phyloP scores from a whole-genome alignment of 2,329 filamentous ascomycete species.

The Penicillium sp. region DNA sequence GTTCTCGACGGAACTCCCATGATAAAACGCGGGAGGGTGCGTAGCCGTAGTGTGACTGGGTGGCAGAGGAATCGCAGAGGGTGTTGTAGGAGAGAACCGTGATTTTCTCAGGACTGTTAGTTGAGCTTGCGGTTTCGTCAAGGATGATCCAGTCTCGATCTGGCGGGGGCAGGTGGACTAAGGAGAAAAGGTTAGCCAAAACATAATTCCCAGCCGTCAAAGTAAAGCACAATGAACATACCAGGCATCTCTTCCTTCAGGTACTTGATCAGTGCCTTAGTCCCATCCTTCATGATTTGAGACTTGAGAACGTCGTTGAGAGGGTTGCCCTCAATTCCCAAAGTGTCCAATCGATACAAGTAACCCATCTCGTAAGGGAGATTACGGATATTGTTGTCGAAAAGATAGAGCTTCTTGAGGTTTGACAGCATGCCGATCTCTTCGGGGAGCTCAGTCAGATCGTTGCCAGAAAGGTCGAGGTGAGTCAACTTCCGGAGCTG shows the following conservation, averaged over 20 bases:
- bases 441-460: constrained; percentile 71
- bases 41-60: constrained; percentile 79
- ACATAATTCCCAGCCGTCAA: neutral
- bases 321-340: constrained; percentile 90
- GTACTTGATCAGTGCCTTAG: constrained; percentile 73
- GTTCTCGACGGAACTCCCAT: constrained; percentile 80
- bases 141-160: constrained; percentile 76
- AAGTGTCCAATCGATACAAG: constrained; percentile 77
- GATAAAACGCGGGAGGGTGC: constrained; percentile 73
- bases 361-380: constrained; percentile 85
- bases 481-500: constrained; percentile 73
- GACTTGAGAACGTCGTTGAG: constrained; percentile 70
- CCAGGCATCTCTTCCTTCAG: constrained; percentile 79
- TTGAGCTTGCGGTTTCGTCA: constrained; percentile 46
- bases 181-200: constrained; percentile 17
- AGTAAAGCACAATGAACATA: constrained; percentile 46
- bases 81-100: constrained; percentile 93
- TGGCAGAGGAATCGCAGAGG: constrained; percentile 89
- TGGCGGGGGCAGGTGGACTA: constrained; percentile 71
- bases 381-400: constrained; percentile 80
- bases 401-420: constrained; percentile 75
- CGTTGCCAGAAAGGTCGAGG: constrained; percentile 84
- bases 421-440: constrained; percentile 97
- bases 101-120: constrained; percentile 61
- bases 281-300: constrained; percentile 80